Evolutionary conservation across 1,284 basidiomycete species (phyloP).

Genomic region (Dichomitus squalens): DNA sequence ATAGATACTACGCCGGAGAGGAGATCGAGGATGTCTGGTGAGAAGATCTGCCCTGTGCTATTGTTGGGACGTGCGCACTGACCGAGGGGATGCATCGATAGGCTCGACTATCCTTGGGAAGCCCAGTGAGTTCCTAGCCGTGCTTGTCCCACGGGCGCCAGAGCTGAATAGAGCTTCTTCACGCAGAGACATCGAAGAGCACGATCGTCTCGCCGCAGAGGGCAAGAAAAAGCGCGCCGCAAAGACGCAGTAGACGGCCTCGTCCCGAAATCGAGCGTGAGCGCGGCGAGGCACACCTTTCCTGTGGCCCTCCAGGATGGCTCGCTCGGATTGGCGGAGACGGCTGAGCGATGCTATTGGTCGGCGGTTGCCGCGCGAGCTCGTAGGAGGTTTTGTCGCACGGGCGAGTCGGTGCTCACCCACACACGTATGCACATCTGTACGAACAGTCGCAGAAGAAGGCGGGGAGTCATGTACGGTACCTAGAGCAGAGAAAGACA

Average conservation of each 20-base stretch:
- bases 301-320: not conserved
- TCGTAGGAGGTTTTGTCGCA: not conserved
- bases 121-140: slow-evolving; percentile 52
- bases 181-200: slow-evolving; percentile 74
- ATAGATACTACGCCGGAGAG: slow-evolving; percentile 69
- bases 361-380: not conserved
- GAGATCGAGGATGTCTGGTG: slow-evolving; percentile 61
- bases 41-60: slow-evolving; percentile 26
- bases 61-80: slow-evolving; percentile 11
- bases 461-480: not conserved
- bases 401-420: not conserved
- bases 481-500: not conserved
- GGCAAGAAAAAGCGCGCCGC: slow-evolving; percentile 21
- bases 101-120: slow-evolving; percentile 89
- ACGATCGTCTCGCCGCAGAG: slow-evolving; percentile 59
- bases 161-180: slow-evolving; percentile 1
- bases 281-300: too few species aligned
- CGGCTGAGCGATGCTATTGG: not conserved
- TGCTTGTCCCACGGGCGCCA: slow-evolving; percentile 19
- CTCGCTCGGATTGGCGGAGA: not conserved
- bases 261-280: too few species aligned
- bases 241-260: not conserved
- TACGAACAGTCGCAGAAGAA: not conserved
- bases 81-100: slow-evolving; percentile 32
- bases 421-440: not conserved